A percentile compares a stretch with the other conserved stretches of the same genome.
Conservation (phyloP, 345 rosid species). For the Hypericum androsaemum region DNA sequence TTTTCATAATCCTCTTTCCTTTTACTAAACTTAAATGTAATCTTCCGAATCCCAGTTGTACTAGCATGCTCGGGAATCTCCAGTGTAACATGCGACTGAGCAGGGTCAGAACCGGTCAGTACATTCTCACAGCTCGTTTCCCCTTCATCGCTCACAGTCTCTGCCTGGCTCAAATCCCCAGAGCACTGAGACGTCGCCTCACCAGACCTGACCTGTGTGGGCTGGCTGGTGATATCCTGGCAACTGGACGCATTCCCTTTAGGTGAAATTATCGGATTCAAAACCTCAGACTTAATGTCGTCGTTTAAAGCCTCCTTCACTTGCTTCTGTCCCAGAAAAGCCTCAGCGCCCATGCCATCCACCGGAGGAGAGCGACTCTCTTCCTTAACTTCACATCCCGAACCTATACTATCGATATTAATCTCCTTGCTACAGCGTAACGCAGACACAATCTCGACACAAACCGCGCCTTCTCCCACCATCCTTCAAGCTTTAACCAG, state of each 20-base stretch:
- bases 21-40: conserved; percentile 74
- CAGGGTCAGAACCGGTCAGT: conserved; percentile 12
- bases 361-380: conserved; percentile 24
- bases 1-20: conserved; percentile 44
- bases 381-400: conserved; percentile 34
- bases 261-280: conserved; percentile 59
- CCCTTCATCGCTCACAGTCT: conserved; percentile 48
- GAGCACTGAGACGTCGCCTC: conserved; percentile 36
- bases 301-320: conserved; percentile 62
- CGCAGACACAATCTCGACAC: conserved; percentile 25
- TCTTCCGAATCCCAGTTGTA: conserved; percentile 73
- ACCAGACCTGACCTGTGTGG: conserved; percentile 24
- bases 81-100: conserved; percentile 47
- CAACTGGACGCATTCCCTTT: conserved; percentile 36
- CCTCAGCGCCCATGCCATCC: conserved; percentile 22
- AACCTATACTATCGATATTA: conserved; percentile 11
- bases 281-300: conserved; percentile 72
- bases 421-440: conserved; percentile 14
- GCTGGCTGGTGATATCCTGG: conserved; percentile 46
- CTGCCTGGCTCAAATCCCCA: conserved; percentile 37
- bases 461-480: conserved; percentile 53
- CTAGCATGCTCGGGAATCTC: conserved; percentile 84
- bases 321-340: conserved; percentile 42
- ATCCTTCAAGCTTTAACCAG: no score
- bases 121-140: conserved; percentile 25